Evolutionary conservation across 257 asterid genomes (phyloP).

Genomic region (Parsonsia alboflavescens): DNA sequence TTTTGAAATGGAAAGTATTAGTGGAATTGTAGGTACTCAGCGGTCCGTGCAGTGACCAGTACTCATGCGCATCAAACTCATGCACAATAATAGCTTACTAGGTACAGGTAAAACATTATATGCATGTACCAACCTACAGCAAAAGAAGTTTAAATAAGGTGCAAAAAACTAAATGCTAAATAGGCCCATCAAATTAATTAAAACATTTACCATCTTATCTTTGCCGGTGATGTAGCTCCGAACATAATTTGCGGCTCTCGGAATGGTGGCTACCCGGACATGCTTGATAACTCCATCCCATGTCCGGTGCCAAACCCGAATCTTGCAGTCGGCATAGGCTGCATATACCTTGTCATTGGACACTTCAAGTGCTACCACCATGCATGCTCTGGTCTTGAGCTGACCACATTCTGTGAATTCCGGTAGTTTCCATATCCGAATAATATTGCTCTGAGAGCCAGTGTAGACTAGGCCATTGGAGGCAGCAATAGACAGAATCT

Average conservation of each 20-base stretch:
- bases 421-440: slow-evolving; percentile 89
- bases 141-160: slow-evolving; percentile 1
- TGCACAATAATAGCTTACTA: background rate
- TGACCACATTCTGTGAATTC: slow-evolving; percentile 86
- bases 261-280: slow-evolving; percentile 63
- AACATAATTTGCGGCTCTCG: slow-evolving; percentile 61
- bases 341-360: slow-evolving; percentile 77
- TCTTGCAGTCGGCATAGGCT: slow-evolving; percentile 68
- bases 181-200: slow-evolving; percentile 1
- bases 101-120: background rate
- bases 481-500: slow-evolving; percentile 59
- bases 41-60: slow-evolving; percentile 2
- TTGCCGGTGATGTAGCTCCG: slow-evolving; percentile 72
- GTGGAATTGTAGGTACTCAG: background rate
- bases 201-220: slow-evolving; percentile 55
- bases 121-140: background rate
- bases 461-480: slow-evolving; percentile 68
- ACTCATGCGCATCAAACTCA: background rate
- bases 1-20: background rate
- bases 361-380: slow-evolving; percentile 61
- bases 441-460: slow-evolving; percentile 54
- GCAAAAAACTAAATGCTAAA: slow-evolving; percentile 13
- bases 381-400: slow-evolving; percentile 65
- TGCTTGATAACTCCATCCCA: slow-evolving; percentile 83
- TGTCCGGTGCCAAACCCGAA: slow-evolving; percentile 84